Percentiles rank a stretch among this genome's conserved stretches.
These are phyloP conservation scores for Actinomortierella ambigua DNA, from an alignment of 371 early-diverging fungal species.

Conservation along the genomic window DNA sequence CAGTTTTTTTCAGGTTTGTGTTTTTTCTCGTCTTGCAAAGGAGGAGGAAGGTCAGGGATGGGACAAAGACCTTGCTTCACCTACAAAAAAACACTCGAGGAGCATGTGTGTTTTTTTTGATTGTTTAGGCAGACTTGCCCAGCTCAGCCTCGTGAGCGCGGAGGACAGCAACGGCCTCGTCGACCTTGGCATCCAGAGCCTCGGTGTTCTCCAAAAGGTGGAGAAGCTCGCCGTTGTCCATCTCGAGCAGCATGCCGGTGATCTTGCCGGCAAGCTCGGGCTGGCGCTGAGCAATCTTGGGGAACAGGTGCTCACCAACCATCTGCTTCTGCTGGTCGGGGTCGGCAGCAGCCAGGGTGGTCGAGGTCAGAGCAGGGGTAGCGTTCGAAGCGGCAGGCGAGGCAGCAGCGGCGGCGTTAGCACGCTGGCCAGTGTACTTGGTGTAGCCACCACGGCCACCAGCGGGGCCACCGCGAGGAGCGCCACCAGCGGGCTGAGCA, in stretches of 20 bases:
- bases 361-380: constrained; percentile 71
- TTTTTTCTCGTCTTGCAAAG: no score
- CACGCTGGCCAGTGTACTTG: constrained; percentile 59
- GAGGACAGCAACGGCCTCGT: constrained; percentile 89
- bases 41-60: no score
- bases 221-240: constrained; percentile 94
- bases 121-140: constrained; percentile 38
- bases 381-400: constrained; percentile 49
- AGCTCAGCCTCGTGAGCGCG: constrained; percentile 63
- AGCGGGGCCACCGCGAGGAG: constrained; percentile 42
- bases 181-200: constrained; percentile 72
- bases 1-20: constrained; percentile 1
- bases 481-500: constrained; percentile 33
- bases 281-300: constrained; percentile 63
- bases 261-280: constrained; percentile 93
- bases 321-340: constrained; percentile 92
- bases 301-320: constrained; percentile 95
- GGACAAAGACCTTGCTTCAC: no score
- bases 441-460: constrained; percentile 58
- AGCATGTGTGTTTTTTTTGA: no score
- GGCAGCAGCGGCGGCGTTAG: constrained; percentile 36
- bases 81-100: no score
- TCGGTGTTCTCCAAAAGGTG: constrained; percentile 83
- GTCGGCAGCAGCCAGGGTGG: constrained; percentile 80
- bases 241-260: constrained; percentile 98